Percentiles rank a stretch among this genome's conserved stretches.
These are phyloP conservation scores for Ceratocystis colombiana DNA, from an alignment of 2,329 filamentous ascomycete species.

Conservation along the genomic window DNA sequence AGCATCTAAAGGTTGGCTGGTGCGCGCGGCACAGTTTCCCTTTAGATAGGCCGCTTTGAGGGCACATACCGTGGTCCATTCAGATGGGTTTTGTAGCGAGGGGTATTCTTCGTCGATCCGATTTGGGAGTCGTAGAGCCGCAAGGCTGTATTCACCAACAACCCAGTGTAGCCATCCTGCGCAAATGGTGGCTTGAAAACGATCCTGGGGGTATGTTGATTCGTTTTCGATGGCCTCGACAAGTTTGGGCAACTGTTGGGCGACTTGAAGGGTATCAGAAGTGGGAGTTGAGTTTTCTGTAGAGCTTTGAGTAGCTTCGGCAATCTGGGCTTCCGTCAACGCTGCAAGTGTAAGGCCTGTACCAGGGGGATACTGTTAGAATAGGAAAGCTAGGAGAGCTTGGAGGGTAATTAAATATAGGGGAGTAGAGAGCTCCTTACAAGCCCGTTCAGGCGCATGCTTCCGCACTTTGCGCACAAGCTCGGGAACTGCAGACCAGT, in stretches of 20 bases:
- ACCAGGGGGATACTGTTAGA: conserved; percentile 24
- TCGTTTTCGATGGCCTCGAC: conserved; percentile 50
- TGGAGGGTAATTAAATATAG: conserved; percentile 12
- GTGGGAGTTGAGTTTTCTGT: conserved; percentile 39
- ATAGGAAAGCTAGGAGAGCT: conserved; percentile 3
- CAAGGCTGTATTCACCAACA: conserved; percentile 55
- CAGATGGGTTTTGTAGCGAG: conserved; percentile 45
- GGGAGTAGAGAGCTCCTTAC: conserved; percentile 43
- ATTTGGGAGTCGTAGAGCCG: conserved; percentile 52
- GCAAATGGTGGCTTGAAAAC: conserved; percentile 72
- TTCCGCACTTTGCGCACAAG: conserved; percentile 88
- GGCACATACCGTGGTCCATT: conserved; percentile 75
- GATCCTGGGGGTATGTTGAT: conserved; percentile 44
- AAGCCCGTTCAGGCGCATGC: conserved; percentile 75
- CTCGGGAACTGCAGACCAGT: conserved; percentile 79
- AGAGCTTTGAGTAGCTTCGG: conserved; percentile 38
- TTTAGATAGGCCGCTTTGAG: conserved; percentile 70
- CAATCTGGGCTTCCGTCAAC: conserved; percentile 56
- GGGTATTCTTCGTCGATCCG: conserved; percentile 49
- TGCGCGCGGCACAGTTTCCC: conserved; percentile 50
- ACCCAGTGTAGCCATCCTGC: conserved; percentile 79
- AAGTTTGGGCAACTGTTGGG: conserved; percentile 42
- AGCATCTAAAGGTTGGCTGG: conserved; percentile 46
- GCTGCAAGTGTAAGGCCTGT: conserved; percentile 62
- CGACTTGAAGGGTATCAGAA: conserved; percentile 39